Percentiles rank a stretch among this genome's conserved stretches.
These are phyloP conservation scores for Fusarium abutilonis DNA, from an alignment of 2,329 filamentous ascomycete species.

Conservation along the genomic window DNA sequence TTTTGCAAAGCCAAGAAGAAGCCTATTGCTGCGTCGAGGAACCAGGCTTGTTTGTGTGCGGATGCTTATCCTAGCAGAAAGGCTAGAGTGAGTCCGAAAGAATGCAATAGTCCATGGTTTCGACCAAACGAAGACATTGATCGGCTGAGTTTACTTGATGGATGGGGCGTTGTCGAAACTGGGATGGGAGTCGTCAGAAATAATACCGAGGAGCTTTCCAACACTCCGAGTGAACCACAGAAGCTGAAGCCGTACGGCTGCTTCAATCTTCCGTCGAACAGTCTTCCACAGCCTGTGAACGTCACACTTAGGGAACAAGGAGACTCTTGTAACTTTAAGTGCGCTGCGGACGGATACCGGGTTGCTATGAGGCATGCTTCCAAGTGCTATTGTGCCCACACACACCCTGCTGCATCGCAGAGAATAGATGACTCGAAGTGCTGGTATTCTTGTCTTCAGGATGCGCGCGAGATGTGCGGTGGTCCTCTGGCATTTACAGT, in stretches of 20 bases:
- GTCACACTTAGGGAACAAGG: background rate
- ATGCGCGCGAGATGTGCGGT: slow-evolving; percentile 6
- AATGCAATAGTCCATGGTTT: background rate
- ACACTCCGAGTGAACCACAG: background rate
- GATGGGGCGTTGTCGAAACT: slow-evolving; percentile 7
- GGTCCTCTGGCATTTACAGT: slow-evolving; percentile 6
- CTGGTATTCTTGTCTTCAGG: background rate
- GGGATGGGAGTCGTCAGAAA: background rate
- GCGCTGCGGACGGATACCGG: background rate
- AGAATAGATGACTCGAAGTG: background rate
- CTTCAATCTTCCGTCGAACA: background rate
- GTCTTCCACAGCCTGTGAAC: too few relatives aligned
- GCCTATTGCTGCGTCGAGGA: background rate
- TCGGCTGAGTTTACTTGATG: background rate
- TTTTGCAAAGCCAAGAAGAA: background rate
- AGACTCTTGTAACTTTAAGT: background rate
- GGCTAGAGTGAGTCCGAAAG: background rate
- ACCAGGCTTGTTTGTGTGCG: slow-evolving; percentile 2
- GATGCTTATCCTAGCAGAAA: slow-evolving; percentile 3
- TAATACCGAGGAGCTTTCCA: background rate
- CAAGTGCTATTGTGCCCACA: background rate
- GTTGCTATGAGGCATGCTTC: background rate
- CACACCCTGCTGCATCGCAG: background rate
- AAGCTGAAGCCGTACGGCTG: slow-evolving; percentile 1
- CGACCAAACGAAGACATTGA: background rate